Evolutionary conservation across 2,329 filamentous ascomycete genomes (phyloP), one percentile per base, ranked within the genome.

Genomic region (Arthrocladium fulminans): DNA sequence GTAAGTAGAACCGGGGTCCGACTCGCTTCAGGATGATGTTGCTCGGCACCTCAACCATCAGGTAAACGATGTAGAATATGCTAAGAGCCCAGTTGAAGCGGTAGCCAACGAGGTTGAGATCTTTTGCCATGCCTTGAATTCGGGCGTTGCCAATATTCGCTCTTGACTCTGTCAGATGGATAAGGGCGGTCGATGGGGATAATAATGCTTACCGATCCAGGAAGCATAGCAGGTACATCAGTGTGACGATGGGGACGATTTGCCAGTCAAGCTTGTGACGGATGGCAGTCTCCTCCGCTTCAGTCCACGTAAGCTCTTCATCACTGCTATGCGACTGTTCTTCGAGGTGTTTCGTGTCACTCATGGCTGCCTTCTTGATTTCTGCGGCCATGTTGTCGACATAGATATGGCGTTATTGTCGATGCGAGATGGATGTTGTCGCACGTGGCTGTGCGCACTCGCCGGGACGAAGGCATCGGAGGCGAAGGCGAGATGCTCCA

Each of bases 121-220:
- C 73, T 38, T 70, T 60, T 44, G 65, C 53, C 73, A 78, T 76
- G 32, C 74, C 75, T 1, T 74, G 73, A 43, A 75, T 74, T 53
- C 68, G 66, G 1, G 75, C 75, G 67, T 77, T 78, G 47, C 73
- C 72, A 44, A 75, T 71, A 51, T 77, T 77, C 10, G 43, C 43
- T 9, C 43, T 45, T 13, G 17, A 27, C 8, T 8, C 9, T 22
- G 22, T 30, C 9, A 27, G 12, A 25, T 5, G 25, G 15, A 13
- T 23, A 17, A 30, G n/a, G 24, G 4, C 15, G 15, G 6, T 13
- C n/a, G 19, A 27, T 19, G 35, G 35, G 8, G 9, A 43, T 8
- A 12, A 25, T 27, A 5, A 10, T 15, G 22, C 43, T 37, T 27
- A 45, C 43, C 54, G 43, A 34, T 57, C 54, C 13, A 57, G 25